Percentiles rank a stretch among this genome's conserved stretches.
Conservation (phyloP, 2,329 filamentous ascomycete species). For the Chaetothyriales sp. region DNA sequence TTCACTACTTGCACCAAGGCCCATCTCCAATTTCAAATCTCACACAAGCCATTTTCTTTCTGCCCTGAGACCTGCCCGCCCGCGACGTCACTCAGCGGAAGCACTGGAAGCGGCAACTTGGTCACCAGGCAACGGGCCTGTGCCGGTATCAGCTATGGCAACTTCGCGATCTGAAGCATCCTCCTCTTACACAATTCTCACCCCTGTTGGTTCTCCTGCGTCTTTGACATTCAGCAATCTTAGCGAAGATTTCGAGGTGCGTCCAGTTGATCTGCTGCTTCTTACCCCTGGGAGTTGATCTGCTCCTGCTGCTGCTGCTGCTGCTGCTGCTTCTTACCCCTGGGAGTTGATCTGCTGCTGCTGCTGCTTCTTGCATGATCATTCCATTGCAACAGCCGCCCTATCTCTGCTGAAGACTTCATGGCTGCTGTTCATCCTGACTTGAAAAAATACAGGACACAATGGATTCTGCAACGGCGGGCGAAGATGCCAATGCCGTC, state of each 20-base stretch:
- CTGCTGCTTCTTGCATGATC: background rate
- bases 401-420: background rate
- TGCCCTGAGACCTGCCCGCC: background rate
- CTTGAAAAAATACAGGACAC: background rate
- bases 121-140: background rate
- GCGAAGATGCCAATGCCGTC: slow-evolving; percentile 14
- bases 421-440: background rate
- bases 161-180: background rate
- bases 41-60: background rate
- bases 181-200: background rate
- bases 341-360: no score
- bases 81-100: background rate
- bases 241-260: slow-evolving; percentile 13
- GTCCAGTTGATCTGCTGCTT: background rate
- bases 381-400: background rate
- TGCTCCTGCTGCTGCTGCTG: no score
- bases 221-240: slow-evolving; percentile 16
- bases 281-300: background rate
- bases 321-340: background rate
- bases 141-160: background rate
- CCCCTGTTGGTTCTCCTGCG: slow-evolving; percentile 5
- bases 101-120: background rate
- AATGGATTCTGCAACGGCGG: background rate
- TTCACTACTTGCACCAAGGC: background rate
- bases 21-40: background rate